phyloP scores from a whole-genome alignment of 768 basidiomycete genomes.

The Cystofilobasidium capitatum region DNA sequence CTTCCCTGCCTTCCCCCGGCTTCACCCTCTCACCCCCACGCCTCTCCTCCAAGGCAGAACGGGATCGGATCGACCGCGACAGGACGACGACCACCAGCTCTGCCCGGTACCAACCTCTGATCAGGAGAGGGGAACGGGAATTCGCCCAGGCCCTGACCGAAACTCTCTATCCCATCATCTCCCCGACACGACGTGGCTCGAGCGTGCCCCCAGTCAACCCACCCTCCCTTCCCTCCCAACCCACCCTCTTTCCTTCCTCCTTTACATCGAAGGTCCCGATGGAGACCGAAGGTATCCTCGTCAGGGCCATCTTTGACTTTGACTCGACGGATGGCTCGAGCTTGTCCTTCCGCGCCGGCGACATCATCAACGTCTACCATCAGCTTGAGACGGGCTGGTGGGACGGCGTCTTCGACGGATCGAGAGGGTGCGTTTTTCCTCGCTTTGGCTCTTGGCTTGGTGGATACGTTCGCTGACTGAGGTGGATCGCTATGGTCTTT shows the following conservation, averaged over 20 bases:
- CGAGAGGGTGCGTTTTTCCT: slow-evolving; percentile 52
- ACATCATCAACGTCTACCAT: slow-evolving; percentile 87
- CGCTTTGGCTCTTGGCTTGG: not conserved
- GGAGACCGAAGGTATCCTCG: slow-evolving; percentile 51
- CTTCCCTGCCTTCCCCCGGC: too few relatives aligned
- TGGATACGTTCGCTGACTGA: not conserved
- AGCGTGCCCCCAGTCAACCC: too few relatives aligned
- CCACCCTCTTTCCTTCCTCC: not conserved
- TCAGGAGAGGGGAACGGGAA: too few relatives aligned
- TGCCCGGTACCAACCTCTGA: too few relatives aligned
- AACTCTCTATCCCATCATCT: too few relatives aligned
- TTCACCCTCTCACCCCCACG: too few relatives aligned
- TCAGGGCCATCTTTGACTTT: slow-evolving; percentile 75
- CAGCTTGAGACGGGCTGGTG: slow-evolving; percentile 93
- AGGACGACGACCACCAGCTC: too few relatives aligned
- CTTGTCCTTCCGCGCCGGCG: slow-evolving; percentile 72
- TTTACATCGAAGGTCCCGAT: not conserved
- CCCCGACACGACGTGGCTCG: too few relatives aligned
- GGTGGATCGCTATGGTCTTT: not conserved
- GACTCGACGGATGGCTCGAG: slow-evolving; percentile 78
- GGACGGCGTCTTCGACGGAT: slow-evolving; percentile 84
- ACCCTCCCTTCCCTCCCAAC: not conserved
- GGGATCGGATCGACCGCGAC: too few relatives aligned
- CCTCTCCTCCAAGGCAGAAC: too few relatives aligned
- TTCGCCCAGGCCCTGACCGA: too few relatives aligned